Conservation (phyloP, 2,329 filamentous ascomycete species). For the Exophiala dermatitidis region DNA sequence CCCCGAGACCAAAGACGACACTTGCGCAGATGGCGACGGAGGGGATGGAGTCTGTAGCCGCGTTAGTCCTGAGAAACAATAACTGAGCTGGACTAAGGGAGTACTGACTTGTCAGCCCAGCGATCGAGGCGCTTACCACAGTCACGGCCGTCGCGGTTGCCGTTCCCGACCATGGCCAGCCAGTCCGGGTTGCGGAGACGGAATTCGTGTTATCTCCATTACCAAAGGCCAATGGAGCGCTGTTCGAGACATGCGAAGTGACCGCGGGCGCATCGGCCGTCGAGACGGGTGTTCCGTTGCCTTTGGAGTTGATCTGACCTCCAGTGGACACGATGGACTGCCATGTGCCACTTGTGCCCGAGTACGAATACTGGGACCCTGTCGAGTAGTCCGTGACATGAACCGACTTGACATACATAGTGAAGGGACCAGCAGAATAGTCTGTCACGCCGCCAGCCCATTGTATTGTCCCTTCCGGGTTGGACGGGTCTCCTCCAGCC, state of each 20-base stretch:
- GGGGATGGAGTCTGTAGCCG: conserved; percentile 44
- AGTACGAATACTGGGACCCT: conserved; percentile 75
- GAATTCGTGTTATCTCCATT: conserved; percentile 30
- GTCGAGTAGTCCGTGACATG: conserved; percentile 76
- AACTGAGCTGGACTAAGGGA: conserved; percentile 14
- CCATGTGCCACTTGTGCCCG: conserved; percentile 70
- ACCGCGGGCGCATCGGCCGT: conserved; percentile 18
- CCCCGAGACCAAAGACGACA: conserved; percentile 39
- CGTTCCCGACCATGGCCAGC: conserved; percentile 61
- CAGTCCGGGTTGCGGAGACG: conserved; percentile 50
- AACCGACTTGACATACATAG: conserved; percentile 64
- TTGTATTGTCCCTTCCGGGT: conserved; percentile 47
- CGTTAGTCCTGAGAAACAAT: conserved; percentile 27
- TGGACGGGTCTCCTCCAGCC: conserved; percentile 52
- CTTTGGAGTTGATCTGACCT: conserved; percentile 66
- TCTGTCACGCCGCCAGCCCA: conserved; percentile 67
- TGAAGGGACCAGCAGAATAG: conserved; percentile 59
- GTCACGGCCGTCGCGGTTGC: conserved; percentile 58
- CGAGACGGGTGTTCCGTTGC: conserved; percentile 38
- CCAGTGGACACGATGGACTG: conserved; percentile 72
- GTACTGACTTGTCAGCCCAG: conserved; percentile 42
- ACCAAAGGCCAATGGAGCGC: conserved; percentile 60
- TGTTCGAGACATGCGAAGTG: conserved; percentile 20
- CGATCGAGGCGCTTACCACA: conserved; percentile 61
- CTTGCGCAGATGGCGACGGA: conserved; percentile 47